phyloP scores from a whole-genome alignment of 495 filamentous ascomycete species.

The Hyphodiscus hymeniophilus region DNA sequence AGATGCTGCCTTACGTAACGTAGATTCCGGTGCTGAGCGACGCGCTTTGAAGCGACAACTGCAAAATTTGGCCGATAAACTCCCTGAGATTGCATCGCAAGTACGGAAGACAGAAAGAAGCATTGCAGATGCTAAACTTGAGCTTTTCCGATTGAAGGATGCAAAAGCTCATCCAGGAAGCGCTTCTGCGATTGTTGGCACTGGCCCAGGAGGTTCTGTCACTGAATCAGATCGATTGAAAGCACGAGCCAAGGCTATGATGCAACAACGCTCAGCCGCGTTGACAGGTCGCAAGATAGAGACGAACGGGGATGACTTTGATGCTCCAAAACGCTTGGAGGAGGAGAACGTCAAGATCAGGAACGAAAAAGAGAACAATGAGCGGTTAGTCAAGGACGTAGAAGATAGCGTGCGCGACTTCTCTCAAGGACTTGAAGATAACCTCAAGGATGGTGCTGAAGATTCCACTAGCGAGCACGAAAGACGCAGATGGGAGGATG shows the following conservation, averaged over 20 bases:
- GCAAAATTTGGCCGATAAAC: conserved; percentile 76
- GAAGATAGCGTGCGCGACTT: conserved; percentile 96
- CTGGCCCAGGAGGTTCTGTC: conserved; percentile 82
- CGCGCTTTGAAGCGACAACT: conserved; percentile 80
- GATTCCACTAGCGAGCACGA: conserved; percentile 71
- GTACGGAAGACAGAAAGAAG: conserved; percentile 84
- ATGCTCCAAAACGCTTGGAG: conserved; percentile 74
- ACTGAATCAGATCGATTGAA: conserved; percentile 94
- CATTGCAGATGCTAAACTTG: conserved; percentile 87
- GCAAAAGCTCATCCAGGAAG: conserved; percentile 84
- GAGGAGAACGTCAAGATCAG: conserved; percentile 75
- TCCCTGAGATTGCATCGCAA: conserved; percentile 87
- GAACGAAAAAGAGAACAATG: conserved; percentile 85
- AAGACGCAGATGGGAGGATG: conserved; percentile 91
- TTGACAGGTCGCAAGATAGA: conserved; percentile 74
- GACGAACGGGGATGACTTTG: conserved; percentile 55
- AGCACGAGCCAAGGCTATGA: conserved; percentile 91
- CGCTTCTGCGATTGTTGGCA: conserved; percentile 79
- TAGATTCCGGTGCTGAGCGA: conserved; percentile 81
- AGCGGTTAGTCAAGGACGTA: conserved; percentile 91
- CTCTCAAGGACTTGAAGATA: conserved; percentile 72
- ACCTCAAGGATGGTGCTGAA: conserved; percentile 72
- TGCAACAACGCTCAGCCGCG: conserved; percentile 94
- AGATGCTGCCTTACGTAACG: conserved; percentile 59
- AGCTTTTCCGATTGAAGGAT: conserved; percentile 88